Percentiles rank a stretch among this genome's conserved stretches.
These are phyloP conservation scores for Porcisia hertigi DNA, from an alignment of 208 protist species.

Conservation along the genomic window DNA sequence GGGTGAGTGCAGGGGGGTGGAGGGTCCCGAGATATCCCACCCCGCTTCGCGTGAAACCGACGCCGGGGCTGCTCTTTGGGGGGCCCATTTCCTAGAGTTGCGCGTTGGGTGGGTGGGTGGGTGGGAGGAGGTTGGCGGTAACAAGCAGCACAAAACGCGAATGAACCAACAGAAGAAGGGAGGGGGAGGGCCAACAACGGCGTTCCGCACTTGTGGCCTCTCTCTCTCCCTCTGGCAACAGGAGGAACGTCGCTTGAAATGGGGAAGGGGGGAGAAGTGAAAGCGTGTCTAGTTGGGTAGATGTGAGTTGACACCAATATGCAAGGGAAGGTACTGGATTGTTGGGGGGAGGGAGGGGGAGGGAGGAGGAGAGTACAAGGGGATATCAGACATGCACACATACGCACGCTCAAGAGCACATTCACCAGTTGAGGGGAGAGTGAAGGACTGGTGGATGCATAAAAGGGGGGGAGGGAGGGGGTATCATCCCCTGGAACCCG, in stretches of 20 bases:
- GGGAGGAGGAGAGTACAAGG: neutral
- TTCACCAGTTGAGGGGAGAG: neutral
- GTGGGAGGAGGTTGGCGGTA: neutral
- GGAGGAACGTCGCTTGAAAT: neutral
- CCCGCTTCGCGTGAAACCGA: neutral
- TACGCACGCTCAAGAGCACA: neutral
- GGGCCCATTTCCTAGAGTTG: neutral
- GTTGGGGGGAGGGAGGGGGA: neutral
- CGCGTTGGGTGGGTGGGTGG: neutral
- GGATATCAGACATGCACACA: neutral
- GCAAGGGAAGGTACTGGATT: neutral
- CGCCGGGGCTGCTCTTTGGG: slow-evolving; percentile 1
- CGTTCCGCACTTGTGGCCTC: neutral
- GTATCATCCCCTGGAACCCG: neutral
- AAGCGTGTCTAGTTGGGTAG: neutral
- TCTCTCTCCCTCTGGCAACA: neutral
- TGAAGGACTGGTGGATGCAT: no score
- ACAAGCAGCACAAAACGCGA: neutral
- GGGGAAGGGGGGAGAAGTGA: neutral
- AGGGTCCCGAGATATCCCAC: no score
- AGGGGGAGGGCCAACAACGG: neutral
- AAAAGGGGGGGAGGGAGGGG: neutral
- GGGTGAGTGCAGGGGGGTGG: neutral
- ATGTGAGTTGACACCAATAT: neutral
- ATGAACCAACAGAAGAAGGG: neutral